Evolutionary conservation across 2,329 filamentous ascomycete genomes (phyloP), one percentile per base, ranked within the genome.

Genomic region (Hypoxylon sp.): DNA sequence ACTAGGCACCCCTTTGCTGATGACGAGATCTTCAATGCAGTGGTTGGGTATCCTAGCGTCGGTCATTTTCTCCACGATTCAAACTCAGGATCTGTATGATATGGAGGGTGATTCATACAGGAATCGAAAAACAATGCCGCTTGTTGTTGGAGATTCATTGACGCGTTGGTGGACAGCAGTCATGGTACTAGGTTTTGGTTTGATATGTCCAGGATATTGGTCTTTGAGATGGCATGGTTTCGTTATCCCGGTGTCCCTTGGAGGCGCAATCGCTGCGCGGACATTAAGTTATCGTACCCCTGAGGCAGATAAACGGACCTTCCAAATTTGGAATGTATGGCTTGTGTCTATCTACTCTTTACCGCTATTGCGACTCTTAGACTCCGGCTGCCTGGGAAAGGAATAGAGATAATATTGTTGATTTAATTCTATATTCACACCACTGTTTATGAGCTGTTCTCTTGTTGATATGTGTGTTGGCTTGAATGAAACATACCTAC

Each of bases 41-140:
- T 73, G 72, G 72, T 31, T 73, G 11, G 47, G 35, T 5, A 67
- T 74, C 17, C 37, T 72, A 22, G 65, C 51, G 6, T 57, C 35
- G 1, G 35, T 67, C 2, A 65, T 74, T n/a, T 48, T 70, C n/a
- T 65, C 75, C 3, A 76, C 73, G 5, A 53, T 76, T 3, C 75
- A 77, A 3, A 69, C 65, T 1, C 72, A 75, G 44, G 76, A 77
- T 42, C 70, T 77, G 62, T 63, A 69, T 24, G 75, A 77, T 55
- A 71, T 73, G 57, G 63, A 53, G 10, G 76, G 76, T 3, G 76
- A 77, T 29, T 33, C 54, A 1, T 33, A 61, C 3, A 52, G 71
- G 2, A 67, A 65, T 1, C 65, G 74, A 2, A 66, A 59, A 6
- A 74, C 74, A 1, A 35, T 75, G 5, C 76, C 76, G 3, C 65